Conservation (phyloP, 768 basidiomycete species). For the Trametes coccinea region DNA sequence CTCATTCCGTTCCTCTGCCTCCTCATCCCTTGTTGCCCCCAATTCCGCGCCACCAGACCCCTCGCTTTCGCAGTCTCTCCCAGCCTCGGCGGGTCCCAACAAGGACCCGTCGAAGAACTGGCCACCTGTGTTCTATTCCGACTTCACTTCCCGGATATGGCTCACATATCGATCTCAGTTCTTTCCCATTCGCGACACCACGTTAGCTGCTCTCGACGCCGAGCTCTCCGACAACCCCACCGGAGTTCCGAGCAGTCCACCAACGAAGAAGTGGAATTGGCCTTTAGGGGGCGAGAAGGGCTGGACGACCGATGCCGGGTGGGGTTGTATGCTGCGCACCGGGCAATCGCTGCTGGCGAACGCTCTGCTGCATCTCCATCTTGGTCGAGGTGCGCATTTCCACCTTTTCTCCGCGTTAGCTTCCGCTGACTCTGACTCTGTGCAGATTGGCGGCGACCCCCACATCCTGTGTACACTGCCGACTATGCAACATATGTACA, state of each 20-base stretch:
- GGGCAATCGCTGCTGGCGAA: conserved; percentile 85
- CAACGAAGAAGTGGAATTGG: conserved; percentile 63
- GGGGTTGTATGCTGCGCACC: conserved; percentile 92
- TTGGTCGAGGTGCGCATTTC: conserved; percentile 62
- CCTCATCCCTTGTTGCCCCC: conserved; percentile 39
- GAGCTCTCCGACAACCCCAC: conserved; percentile 30
- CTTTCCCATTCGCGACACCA: conserved; percentile 69
- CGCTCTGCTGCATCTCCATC: conserved; percentile 70
- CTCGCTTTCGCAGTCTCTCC: conserved; percentile 39
- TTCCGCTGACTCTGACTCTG: neutral
- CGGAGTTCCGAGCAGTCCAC: conserved; percentile 38
- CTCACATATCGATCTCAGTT: conserved; percentile 92
- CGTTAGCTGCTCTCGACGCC: conserved; percentile 44
- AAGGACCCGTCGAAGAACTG: conserved; percentile 56
- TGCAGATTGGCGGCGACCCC: conserved; percentile 84
- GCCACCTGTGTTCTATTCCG: conserved; percentile 83
- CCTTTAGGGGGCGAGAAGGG: conserved; percentile 66
- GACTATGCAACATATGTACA: conserved; percentile 87
- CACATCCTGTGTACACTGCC: conserved; percentile 54
- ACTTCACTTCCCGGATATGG: conserved; percentile 89
- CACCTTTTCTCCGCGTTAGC: neutral
- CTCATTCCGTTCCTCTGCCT: conserved; percentile 47
- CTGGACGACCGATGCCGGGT: conserved; percentile 83
- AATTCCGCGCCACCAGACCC: conserved; percentile 31
- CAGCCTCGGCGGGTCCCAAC: conserved; percentile 32